Percentiles rank a stretch among this genome's conserved stretches.
phyloP scores from a whole-genome alignment of 108 stramenopile species.

The Skeletonema menzelii region DNA sequence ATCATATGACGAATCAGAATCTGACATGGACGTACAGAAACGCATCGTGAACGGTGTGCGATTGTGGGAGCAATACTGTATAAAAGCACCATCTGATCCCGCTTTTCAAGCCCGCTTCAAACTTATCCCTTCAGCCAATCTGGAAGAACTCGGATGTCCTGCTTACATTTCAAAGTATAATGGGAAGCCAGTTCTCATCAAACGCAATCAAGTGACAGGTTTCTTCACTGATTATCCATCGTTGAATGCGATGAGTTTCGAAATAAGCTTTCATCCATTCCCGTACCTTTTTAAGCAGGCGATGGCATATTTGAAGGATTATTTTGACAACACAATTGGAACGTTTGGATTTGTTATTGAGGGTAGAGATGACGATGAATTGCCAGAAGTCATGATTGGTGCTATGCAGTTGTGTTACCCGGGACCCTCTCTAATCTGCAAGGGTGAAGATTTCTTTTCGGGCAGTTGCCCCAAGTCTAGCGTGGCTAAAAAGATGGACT shows the following conservation, averaged over 20 bases:
- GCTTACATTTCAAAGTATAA: slow-evolving; percentile 82
- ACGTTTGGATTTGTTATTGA: slow-evolving; percentile 84
- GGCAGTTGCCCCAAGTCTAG: slow-evolving; percentile 31
- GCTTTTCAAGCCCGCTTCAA: slow-evolving; percentile 80
- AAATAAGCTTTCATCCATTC: slow-evolving; percentile 81
- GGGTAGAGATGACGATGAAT: slow-evolving; percentile 67
- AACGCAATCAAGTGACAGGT: slow-evolving; percentile 75
- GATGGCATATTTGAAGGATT: slow-evolving; percentile 76
- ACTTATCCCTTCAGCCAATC: slow-evolving; percentile 66
- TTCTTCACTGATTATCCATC: slow-evolving; percentile 74
- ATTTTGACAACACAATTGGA: slow-evolving; percentile 67
- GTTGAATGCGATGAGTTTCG: slow-evolving; percentile 77
- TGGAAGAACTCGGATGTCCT: slow-evolving; percentile 77
- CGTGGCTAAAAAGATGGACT: background rate
- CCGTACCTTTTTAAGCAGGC: slow-evolving; percentile 84
- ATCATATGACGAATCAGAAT: slow-evolving; percentile 40
- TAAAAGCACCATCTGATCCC: slow-evolving; percentile 69
- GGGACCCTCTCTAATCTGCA: slow-evolving; percentile 59
- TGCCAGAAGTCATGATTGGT: slow-evolving; percentile 76
- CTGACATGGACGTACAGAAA: slow-evolving; percentile 50
- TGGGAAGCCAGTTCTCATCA: slow-evolving; percentile 84
- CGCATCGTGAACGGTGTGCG: slow-evolving; percentile 71
- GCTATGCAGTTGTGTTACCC: slow-evolving; percentile 70
- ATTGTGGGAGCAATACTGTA: slow-evolving; percentile 81
- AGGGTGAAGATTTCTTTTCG: slow-evolving; percentile 65